These are phyloP conservation scores for Pythium chondricola DNA, from an alignment of 352 stramenopile genomes.

Conservation along the genomic window DNA sequence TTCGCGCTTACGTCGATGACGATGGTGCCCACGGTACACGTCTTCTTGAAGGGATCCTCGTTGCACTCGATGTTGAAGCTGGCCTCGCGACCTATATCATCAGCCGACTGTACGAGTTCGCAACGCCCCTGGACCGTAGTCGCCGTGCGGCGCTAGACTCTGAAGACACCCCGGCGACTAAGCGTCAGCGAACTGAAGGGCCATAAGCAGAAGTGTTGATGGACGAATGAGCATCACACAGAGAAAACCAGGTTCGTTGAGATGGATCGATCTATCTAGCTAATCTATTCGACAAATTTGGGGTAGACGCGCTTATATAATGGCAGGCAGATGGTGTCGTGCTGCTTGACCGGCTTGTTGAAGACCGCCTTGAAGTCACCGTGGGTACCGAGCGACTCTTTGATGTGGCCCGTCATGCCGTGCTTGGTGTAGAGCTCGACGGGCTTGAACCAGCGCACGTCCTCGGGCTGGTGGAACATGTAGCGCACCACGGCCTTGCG, in stretches of 20 bases:
- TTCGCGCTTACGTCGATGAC: slow-evolving; percentile 10
- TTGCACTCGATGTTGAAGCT: slow-evolving; percentile 7
- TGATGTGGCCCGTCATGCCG: slow-evolving; percentile 97
- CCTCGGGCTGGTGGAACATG: slow-evolving; percentile 99
- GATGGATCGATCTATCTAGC: background rate
- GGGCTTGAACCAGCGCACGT: slow-evolving; percentile 98
- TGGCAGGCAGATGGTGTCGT: slow-evolving; percentile 98
- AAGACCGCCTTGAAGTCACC: slow-evolving; percentile 99
- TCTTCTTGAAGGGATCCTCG: slow-evolving; percentile 15
- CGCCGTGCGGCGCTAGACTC: too few species aligned
- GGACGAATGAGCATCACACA: too few species aligned
- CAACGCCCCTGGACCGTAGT: background rate
- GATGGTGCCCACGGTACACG: background rate
- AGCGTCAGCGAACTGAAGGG: too few species aligned
- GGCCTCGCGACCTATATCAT: slow-evolving; percentile 10
- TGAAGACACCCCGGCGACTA: too few species aligned
- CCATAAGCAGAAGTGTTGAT: too few species aligned
- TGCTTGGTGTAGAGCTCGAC: slow-evolving; percentile 97
- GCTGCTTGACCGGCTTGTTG: slow-evolving; percentile 98
- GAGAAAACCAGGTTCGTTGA: too few species aligned
- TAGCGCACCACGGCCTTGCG: slow-evolving; percentile 97
- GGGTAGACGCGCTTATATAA: slow-evolving; percentile 99
- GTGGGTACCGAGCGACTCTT: slow-evolving; percentile 97
- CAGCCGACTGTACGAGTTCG: slow-evolving; percentile 4
- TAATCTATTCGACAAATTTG: slow-evolving; percentile 85